Conservation (phyloP, 1,284 basidiomycete genomes). For the Rugosomyces carneus region DNA sequence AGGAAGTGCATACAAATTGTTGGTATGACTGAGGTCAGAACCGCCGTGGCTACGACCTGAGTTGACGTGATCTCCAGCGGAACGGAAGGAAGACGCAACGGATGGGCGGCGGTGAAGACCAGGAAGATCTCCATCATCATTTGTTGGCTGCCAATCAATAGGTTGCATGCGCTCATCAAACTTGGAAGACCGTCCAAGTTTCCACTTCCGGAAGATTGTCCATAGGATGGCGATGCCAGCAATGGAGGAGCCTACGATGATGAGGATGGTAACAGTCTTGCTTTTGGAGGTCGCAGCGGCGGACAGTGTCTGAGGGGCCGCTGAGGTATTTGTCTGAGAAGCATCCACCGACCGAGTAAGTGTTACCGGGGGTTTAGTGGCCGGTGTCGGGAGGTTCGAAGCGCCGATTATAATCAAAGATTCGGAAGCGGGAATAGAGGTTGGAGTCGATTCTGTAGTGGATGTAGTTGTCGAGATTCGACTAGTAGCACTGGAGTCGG, state of each 20-base stretch:
- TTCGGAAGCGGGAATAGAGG: slow-evolving; percentile 18
- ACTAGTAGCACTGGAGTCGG: slow-evolving; percentile 10
- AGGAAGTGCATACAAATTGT: slow-evolving; percentile 35
- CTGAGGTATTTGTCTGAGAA: slow-evolving; percentile 18
- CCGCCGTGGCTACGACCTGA: slow-evolving; percentile 18
- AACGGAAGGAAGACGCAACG: slow-evolving; percentile 64
- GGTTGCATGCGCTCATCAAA: slow-evolving; percentile 82
- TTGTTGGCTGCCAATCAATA: slow-evolving; percentile 73
- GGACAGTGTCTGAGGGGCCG: slow-evolving; percentile 18
- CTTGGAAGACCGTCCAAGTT: slow-evolving; percentile 71
- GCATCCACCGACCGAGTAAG: slow-evolving; percentile 21
- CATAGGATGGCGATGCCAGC: slow-evolving; percentile 68
- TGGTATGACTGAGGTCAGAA: slow-evolving; percentile 21
- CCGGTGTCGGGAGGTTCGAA: slow-evolving; percentile 19
- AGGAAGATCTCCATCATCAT: slow-evolving; percentile 39
- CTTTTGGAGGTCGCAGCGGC: slow-evolving; percentile 47
- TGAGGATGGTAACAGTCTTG: slow-evolving; percentile 66
- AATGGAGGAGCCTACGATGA: slow-evolving; percentile 63
- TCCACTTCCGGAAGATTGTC: slow-evolving; percentile 91
- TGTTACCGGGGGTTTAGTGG: slow-evolving; percentile 17
- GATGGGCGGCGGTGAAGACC: slow-evolving; percentile 49
- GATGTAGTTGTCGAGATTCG: slow-evolving; percentile 8
- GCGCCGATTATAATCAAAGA: slow-evolving; percentile 10
- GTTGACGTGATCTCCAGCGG: slow-evolving; percentile 44
- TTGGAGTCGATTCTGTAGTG: slow-evolving; percentile 9